Percentiles rank a stretch among this genome's conserved stretches.
Evolutionary conservation across 139 green algal genomes (phyloP).

Genomic region (Volvox africanus): DNA sequence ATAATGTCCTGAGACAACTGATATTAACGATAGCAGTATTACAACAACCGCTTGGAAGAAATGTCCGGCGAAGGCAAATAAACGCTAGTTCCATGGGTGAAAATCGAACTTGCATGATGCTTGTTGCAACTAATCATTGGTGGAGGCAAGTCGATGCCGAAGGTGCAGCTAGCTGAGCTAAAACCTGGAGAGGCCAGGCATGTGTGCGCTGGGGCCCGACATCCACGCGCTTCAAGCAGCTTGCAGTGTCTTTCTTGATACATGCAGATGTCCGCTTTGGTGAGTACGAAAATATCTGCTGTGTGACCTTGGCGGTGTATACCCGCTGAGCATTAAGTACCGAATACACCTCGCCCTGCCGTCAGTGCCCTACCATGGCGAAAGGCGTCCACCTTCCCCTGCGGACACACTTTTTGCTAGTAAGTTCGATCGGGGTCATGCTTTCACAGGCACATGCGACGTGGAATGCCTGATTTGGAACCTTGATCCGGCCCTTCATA

Average conservation of each 20-base stretch:
- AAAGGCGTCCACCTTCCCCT: constrained; percentile 66
- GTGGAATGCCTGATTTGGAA: not conserved
- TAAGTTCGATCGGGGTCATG: constrained; percentile 41
- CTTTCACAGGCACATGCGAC: too few relatives aligned
- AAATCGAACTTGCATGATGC: too few relatives aligned
- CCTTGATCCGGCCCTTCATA: too few relatives aligned
- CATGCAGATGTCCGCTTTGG: constrained; percentile 24
- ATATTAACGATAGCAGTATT: too few relatives aligned
- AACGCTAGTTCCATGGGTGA: too few relatives aligned
- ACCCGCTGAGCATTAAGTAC: not conserved
- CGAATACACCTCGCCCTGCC: too few relatives aligned
- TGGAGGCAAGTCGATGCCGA: too few relatives aligned
- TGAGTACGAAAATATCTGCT: not conserved
- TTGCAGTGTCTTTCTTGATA: not conserved
- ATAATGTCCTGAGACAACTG: too few relatives aligned
- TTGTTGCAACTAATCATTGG: too few relatives aligned
- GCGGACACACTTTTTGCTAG: constrained; percentile 75
- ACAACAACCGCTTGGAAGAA: too few relatives aligned
- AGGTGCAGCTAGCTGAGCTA: not conserved
- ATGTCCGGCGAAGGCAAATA: too few relatives aligned
- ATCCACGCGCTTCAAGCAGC: not conserved
- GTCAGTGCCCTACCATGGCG: constrained; percentile 31
- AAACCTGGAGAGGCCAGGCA: not conserved
- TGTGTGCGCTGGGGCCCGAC: not conserved
- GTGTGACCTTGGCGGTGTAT: too few relatives aligned